These are phyloP conservation scores for Macadamia integrifolia DNA, from an alignment of 164 flowering plant species.

Conservation along the genomic window DNA sequence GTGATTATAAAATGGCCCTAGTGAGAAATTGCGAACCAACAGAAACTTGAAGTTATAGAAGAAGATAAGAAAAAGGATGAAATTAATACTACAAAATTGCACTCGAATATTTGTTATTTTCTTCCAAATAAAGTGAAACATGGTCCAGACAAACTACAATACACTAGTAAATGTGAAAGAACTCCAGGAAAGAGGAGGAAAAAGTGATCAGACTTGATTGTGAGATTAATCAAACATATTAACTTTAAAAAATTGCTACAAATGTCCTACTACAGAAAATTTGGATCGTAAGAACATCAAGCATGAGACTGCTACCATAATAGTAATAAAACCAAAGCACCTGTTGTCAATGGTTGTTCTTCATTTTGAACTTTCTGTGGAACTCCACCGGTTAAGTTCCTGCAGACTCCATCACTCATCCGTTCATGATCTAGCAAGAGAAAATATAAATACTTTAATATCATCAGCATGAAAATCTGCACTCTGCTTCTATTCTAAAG, in stretches of 20 bases:
- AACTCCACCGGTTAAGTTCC: conserved; percentile 14
- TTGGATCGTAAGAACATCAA: no score
- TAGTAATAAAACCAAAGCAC: conserved; percentile 14
- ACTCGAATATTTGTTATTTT: not conserved
- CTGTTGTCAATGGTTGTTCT: conserved; percentile 21
- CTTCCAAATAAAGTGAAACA: not conserved
- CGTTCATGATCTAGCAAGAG: conserved; percentile 12
- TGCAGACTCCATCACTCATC: conserved; percentile 5
- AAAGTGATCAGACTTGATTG: not conserved
- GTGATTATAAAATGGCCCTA: conserved; percentile 44
- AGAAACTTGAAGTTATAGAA: not conserved
- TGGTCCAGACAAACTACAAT: not conserved
- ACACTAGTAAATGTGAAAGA: not conserved
- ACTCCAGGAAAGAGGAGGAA: no score
- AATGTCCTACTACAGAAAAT: not conserved
- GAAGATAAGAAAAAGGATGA: not conserved
- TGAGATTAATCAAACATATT: not conserved
- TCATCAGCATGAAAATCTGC: not conserved
- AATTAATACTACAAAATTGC: not conserved
- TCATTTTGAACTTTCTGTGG: conserved; percentile 18
- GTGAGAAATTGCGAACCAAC: not conserved
- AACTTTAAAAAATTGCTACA: not conserved
- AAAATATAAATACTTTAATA: no score
- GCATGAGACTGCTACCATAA: not conserved
- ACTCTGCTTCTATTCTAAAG: not conserved